Evolutionary conservation across 306 rosid genomes (phyloP), one percentile per base, ranked within the genome.

Genomic region (Urtica urens): DNA sequence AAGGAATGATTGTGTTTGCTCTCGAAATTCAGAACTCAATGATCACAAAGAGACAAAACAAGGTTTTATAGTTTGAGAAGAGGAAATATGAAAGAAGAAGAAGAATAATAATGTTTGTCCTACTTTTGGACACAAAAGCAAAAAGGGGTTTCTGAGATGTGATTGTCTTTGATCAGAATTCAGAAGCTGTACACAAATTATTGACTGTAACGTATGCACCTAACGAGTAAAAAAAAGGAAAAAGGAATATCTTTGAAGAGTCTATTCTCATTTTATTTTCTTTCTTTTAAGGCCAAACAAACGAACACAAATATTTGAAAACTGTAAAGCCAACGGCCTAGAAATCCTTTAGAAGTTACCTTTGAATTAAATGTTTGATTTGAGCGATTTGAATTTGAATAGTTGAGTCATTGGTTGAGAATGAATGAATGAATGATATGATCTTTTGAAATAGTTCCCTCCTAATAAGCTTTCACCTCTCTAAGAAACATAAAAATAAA

Each of bases 361-460:
- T 79, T 80, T 57, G 45, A 58, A 49, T 42, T n/a, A n/a, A n/a
- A n/a, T n/a, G n/a, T n/a, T n/a, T n/a, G n/a, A 34, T 46, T 12
- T 28, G 44, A 34, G 29, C 35, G 46, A 46, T 77, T 80, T 80
- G 80, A 78, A 76, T 64, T 78, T 70, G 71, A 76, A 66, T 31
- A 55, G 56, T 59, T 25, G 63, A 46, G 53, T 28, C 42, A 7
- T 38, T 18, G 69, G 56, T 6, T 23, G 48, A 46, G 41, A 8
- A 44, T 4, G 44, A 38, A 38, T n/a, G n/a, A n/a, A n/a, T n/a
- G n/a, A n/a, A n/a, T 35, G 11, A 35, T 35, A 35, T 35, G 39
- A 63, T 31, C 56, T 57, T 76, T 81, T 67, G 76, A 77, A 79
- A 67, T 68, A 24, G 62, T 65, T 79, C 81, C 86, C 93, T 73